Base-by-base conservation (phyloP, 495 filamentous ascomycete genomes). In the Bryoglossum gracile region DNA sequence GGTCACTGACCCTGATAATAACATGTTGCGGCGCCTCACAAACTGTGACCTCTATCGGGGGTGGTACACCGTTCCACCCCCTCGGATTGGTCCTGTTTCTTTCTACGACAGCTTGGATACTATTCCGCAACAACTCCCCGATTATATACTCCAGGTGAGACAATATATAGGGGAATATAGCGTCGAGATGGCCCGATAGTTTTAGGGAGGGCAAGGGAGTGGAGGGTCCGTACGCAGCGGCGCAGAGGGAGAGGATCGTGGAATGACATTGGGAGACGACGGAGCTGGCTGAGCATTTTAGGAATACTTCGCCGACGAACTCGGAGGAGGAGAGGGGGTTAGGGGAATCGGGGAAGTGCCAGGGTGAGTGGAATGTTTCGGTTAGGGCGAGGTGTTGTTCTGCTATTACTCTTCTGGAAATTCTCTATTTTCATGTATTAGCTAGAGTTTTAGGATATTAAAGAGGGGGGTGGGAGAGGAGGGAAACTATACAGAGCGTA, bases 301-400 rank as follows among this genome's bases (percentile, higher is more conserved):
- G 77, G 60, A 99, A 95, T 1, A 99, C 87, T 57, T 96, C 89
- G 34, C 92, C 92, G 28, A 99, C 86, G 59, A 94, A 92, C 42
- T 97, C 90, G 23, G 81, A 72, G 17, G 24, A 14, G 33, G 82
- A 74, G 19, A 75, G 74, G 35, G 78, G 71, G 52, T 14, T 16
- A 23, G 84, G 82, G 2, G 87, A 83, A 43, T 87, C 77, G 10
- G 88, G 86, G 48, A 89, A 95, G 72, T 95, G 89, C 81, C 87
- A 94, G 10, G 86, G 86, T 0, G 85, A 85, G 62, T 94, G 82
- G 70, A 95, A 97, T 8, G 89, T 96, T 57, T 97, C 90, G 11
- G 89, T 95, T n/a, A 99, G 75, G 5, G 92, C 88, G 22, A 99
- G 77, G 58, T 99, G 92, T 56, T 97, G 92, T 66, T 99, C 92